Evolutionary conservation across 2,329 filamentous ascomycete species (phyloP).

Genomic region (Epichloe sylvatica): DNA sequence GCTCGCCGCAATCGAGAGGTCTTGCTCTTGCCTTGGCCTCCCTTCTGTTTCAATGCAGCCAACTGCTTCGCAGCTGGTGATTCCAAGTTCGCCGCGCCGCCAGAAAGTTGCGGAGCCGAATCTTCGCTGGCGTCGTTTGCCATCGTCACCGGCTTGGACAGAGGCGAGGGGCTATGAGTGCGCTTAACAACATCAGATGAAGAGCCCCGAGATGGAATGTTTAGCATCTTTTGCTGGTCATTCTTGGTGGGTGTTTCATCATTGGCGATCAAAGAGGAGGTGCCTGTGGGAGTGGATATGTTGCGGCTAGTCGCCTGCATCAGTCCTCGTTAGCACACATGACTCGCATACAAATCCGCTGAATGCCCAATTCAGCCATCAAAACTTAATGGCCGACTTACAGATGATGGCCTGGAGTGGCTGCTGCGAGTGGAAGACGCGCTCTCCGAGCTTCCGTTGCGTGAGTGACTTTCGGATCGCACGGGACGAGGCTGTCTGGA

Average conservation of each 20-base stretch:
- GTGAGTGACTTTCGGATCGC: slow-evolving; percentile 19
- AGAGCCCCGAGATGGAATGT: slow-evolving; percentile 47
- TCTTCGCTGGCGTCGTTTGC: slow-evolving; percentile 36
- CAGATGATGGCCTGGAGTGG: slow-evolving; percentile 49
- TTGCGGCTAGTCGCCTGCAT: slow-evolving; percentile 47
- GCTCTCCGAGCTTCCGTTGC: slow-evolving; percentile 52
- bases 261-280: slow-evolving; percentile 35
- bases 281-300: slow-evolving; percentile 36
- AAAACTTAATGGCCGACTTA: slow-evolving; percentile 31
- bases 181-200: slow-evolving; percentile 54
- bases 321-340: slow-evolving; percentile 33
- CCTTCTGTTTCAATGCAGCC: slow-evolving; percentile 74
- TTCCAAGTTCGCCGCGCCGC: slow-evolving; percentile 25
- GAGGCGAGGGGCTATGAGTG: slow-evolving; percentile 52
- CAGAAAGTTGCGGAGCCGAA: slow-evolving; percentile 22
- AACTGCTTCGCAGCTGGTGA: slow-evolving; percentile 76
- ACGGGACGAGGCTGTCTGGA: slow-evolving; percentile 25
- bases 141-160: slow-evolving; percentile 58
- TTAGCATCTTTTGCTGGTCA: slow-evolving; percentile 42
- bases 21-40: slow-evolving; percentile 66
- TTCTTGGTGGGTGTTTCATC: slow-evolving; percentile 34
- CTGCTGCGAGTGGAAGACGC: slow-evolving; percentile 43
- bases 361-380: slow-evolving; percentile 24
- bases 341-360: slow-evolving; percentile 19
- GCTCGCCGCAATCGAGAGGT: slow-evolving; percentile 74